Conservation (phyloP, 192 early-diverging fungal species). For the Podila epigama region DNA sequence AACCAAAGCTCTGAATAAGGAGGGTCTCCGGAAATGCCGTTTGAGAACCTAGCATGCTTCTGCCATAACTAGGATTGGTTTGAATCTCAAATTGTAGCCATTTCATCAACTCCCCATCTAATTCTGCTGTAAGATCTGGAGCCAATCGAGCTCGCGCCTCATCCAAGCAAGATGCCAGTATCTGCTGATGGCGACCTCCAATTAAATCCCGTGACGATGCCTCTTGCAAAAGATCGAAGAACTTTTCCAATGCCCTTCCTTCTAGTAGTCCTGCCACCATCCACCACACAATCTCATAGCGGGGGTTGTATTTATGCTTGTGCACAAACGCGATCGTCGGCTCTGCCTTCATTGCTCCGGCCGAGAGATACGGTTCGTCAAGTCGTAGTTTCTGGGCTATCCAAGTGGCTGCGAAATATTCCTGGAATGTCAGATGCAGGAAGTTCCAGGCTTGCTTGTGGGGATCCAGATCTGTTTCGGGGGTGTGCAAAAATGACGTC, state of each 20-base stretch:
- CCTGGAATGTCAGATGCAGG: constrained; percentile 25
- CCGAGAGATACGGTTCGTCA: neutral
- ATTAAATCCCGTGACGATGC: constrained; percentile 17
- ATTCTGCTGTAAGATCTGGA: neutral
- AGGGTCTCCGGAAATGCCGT: constrained; percentile 1
- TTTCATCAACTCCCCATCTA: constrained; percentile 5
- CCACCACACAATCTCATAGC: constrained; percentile 31
- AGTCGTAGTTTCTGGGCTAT: neutral
- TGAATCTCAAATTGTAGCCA: constrained; percentile 23
- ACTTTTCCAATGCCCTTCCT: constrained; percentile 4
- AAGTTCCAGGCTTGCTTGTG: constrained; percentile 11
- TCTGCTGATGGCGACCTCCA: constrained; percentile 14
- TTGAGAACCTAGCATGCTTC: neutral
- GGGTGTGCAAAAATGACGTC: constrained; percentile 29
- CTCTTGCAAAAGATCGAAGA: constrained; percentile 14
- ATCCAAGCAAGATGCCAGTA: constrained; percentile 14
- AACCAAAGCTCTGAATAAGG: neutral
- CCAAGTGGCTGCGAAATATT: constrained; percentile 35
- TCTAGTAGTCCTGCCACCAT: constrained; percentile 24
- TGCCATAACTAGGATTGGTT: neutral
- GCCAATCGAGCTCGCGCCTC: constrained; percentile 8
- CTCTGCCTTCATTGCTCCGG: constrained; percentile 7
- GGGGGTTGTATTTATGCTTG: constrained; percentile 20
- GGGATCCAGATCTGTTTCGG: neutral
- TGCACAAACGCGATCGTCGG: neutral